Conservation (phyloP, 441 rosid species). For the Daphne laureola region DNA sequence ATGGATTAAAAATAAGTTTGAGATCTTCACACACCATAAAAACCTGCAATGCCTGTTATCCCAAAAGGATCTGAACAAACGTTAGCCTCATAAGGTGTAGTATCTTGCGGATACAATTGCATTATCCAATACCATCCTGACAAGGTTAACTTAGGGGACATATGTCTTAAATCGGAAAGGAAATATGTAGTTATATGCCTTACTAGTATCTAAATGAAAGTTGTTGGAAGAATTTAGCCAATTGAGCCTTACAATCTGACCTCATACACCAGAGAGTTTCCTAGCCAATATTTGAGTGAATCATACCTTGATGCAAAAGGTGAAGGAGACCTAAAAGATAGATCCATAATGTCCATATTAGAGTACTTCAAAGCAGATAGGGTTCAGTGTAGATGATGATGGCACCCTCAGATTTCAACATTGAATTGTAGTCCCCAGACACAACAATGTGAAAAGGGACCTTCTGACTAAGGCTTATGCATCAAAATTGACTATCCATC, state of each 20-base stretch:
- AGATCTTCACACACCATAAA: conserved; percentile 4
- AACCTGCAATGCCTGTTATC: not conserved
- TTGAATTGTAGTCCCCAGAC: not conserved
- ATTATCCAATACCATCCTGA: not conserved
- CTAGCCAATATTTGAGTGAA: too few species aligned
- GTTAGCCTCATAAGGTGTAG: not conserved
- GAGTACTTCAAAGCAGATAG: too few species aligned
- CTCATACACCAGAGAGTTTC: too few species aligned
- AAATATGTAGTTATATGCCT: too few species aligned
- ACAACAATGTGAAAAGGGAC: not conserved
- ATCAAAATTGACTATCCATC: not conserved
- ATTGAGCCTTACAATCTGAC: too few species aligned
- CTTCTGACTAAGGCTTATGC: not conserved
- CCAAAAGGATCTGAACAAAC: not conserved
- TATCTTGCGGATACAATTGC: not conserved
- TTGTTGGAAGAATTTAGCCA: too few species aligned
- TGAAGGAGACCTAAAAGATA: too few species aligned
- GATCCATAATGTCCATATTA: too few species aligned
- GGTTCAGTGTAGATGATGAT: too few species aligned
- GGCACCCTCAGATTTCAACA: not conserved
- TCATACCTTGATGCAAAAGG: too few species aligned
- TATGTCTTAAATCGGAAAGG: not conserved
- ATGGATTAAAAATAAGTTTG: not conserved
- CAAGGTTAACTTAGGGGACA: not conserved
- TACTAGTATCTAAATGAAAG: too few species aligned